Evolutionary conservation across 2,329 filamentous ascomycete genomes (phyloP).

Genomic region (Pseudogymnoascus sp.): DNA sequence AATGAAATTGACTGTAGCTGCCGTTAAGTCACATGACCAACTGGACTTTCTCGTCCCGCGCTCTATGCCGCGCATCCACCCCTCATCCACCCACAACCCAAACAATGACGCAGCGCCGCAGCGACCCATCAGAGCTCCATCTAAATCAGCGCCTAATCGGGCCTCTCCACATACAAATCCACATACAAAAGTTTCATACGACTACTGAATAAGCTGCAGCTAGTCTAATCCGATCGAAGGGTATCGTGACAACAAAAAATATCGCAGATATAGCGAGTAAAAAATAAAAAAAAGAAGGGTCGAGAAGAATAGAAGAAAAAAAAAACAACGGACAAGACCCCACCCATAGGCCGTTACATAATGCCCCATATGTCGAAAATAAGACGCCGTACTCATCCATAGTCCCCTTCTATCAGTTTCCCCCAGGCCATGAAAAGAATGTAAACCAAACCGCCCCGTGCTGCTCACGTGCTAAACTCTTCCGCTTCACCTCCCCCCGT

Average conservation of each 20-base stretch:
- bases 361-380: neutral
- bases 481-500: slow-evolving; percentile 21
- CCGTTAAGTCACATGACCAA: neutral
- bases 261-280: neutral
- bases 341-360: neutral
- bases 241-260: neutral
- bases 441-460: slow-evolving; percentile 5
- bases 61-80: neutral
- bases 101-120: neutral
- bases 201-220: neutral
- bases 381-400: neutral
- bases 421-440: neutral
- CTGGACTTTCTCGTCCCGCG: neutral
- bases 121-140: neutral
- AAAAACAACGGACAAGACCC: neutral
- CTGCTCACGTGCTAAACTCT: neutral
- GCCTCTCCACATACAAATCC: neutral
- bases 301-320: neutral
- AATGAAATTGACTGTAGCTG: neutral
- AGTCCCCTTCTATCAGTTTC: neutral
- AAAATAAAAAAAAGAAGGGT: neutral
- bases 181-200: neutral
- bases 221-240: neutral
- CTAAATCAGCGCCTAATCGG: slow-evolving; percentile 1
- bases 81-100: neutral